A percentile compares a stretch with the other conserved stretches of the same genome.
phyloP scores from a whole-genome alignment of 1,284 basidiomycete genomes.

The Trichosporon sp. region DNA sequence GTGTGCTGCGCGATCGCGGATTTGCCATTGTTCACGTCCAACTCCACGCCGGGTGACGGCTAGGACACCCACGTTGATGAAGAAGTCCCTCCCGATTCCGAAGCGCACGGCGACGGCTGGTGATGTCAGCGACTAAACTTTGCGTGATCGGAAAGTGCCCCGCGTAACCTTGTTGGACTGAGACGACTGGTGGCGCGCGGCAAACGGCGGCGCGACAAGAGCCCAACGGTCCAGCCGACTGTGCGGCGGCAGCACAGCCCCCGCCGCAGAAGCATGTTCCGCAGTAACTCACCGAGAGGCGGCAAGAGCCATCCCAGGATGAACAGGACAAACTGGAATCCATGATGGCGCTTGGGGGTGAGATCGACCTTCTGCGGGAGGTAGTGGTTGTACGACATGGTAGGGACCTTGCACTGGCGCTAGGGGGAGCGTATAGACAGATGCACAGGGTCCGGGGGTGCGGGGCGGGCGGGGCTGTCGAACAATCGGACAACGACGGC shows the following conservation, averaged over 20 bases:
- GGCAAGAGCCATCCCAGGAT: constrained; percentile 78
- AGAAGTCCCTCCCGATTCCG: constrained; percentile 84
- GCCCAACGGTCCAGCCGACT: background rate
- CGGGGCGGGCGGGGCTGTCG: background rate
- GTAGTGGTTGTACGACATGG: constrained; percentile 30
- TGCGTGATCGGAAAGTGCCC: background rate
- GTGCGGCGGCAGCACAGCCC: background rate
- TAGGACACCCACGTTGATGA: constrained; percentile 65
- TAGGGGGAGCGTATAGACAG: background rate
- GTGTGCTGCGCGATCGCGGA: too few relatives aligned
- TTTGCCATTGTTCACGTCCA: background rate
- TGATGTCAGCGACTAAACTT: constrained; percentile 1
- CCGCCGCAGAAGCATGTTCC: too few relatives aligned
- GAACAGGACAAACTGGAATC: constrained; percentile 74
- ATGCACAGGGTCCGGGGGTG: background rate
- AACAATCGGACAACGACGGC: background rate
- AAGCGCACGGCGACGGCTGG: constrained; percentile 90
- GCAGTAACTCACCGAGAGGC: constrained; percentile 64
- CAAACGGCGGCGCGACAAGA: background rate
- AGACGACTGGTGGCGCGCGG: background rate
- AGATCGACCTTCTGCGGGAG: constrained; percentile 58
- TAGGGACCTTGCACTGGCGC: background rate
- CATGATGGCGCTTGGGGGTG: constrained; percentile 70
- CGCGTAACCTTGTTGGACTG: background rate
- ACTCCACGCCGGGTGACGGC: background rate